Evolutionary conservation across 2,329 filamentous ascomycete species (phyloP).

Genomic region (Lojkania enalia): DNA sequence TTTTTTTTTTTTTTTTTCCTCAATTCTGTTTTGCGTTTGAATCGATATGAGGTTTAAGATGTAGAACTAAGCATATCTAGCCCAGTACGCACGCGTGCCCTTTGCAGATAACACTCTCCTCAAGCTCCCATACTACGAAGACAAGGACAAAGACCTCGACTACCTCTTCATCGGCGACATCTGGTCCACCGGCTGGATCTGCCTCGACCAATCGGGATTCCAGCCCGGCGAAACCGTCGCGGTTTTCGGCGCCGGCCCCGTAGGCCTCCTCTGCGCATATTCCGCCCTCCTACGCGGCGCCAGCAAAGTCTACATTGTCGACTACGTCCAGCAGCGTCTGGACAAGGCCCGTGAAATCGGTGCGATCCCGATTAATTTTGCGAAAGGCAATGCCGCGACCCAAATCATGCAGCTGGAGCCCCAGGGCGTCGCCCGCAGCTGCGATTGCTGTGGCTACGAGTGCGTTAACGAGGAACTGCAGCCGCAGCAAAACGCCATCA

Average conservation of each 20-base stretch:
- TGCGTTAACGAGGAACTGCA: slow-evolving; percentile 21
- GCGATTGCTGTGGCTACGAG: slow-evolving; percentile 2
- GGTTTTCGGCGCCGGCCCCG: slow-evolving; percentile 61
- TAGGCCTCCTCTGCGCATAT: slow-evolving; percentile 42
- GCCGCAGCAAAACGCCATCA: slow-evolving; percentile 20
- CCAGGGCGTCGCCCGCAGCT: not conserved
- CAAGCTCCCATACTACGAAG: slow-evolving; percentile 7
- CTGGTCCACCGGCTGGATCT: slow-evolving; percentile 60
- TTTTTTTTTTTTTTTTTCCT: too few relatives aligned
- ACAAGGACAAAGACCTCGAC: slow-evolving; percentile 17
- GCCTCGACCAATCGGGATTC: slow-evolving; percentile 61
- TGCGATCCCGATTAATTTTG: slow-evolving; percentile 64
- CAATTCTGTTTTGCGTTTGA: too few relatives aligned
- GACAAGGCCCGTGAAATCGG: slow-evolving; percentile 64
- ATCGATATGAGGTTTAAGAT: too few relatives aligned
- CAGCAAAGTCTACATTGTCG: slow-evolving; percentile 61
- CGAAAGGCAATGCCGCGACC: slow-evolving; percentile 45
- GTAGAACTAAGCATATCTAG: too few relatives aligned
- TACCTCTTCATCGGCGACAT: slow-evolving; percentile 47
- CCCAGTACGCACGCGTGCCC: slow-evolving; percentile 21
- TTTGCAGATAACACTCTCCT: slow-evolving; percentile 18
- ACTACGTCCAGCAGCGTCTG: slow-evolving; percentile 63
- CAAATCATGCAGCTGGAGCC: not conserved
- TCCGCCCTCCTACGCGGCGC: slow-evolving; percentile 40
- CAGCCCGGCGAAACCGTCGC: slow-evolving; percentile 64